Evolutionary conservation across 495 filamentous ascomycete genomes (phyloP).

Genomic region (Letharia lupina): DNA sequence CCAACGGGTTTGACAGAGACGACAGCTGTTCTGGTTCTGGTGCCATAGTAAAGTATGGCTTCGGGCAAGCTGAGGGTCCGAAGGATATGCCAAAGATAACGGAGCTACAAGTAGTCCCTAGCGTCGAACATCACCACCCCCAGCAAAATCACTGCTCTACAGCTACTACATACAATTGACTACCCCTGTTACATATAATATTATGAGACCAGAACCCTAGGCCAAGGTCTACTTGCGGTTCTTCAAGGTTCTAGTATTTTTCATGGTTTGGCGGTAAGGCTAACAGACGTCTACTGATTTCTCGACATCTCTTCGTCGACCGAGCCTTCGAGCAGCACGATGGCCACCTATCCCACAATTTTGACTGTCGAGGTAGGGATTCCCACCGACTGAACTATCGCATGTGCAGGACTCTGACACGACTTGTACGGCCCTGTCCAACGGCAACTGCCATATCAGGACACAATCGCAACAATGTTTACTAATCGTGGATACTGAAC

Average conservation of each 20-base stretch:
- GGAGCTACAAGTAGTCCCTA: background rate
- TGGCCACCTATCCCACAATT: background rate
- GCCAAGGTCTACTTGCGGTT: too few species aligned
- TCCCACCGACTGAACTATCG: background rate
- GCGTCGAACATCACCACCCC: background rate
- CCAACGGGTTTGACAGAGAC: slow-evolving; percentile 73
- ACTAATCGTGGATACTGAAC: background rate
- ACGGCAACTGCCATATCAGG: background rate
- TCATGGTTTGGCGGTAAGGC: too few species aligned
- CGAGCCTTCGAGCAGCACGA: background rate
- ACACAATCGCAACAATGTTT: background rate
- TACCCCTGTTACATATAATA: background rate
- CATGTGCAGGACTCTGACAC: background rate
- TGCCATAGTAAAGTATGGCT: slow-evolving; percentile 12
- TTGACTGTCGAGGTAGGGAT: background rate
- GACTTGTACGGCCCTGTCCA: background rate
- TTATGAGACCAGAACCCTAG: background rate
- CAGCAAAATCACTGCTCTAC: background rate
- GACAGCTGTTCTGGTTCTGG: slow-evolving; percentile 33
- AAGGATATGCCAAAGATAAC: background rate
- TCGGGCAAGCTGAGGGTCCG: background rate
- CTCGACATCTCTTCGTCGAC: background rate
- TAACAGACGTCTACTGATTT: background rate
- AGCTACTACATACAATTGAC: background rate
- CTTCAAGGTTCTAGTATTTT: too few species aligned